A percentile compares a stretch with the other conserved stretches of the same genome.
phyloP scores from a whole-genome alignment of 2,329 filamentous ascomycete species.

The Colletotrichum sp. region DNA sequence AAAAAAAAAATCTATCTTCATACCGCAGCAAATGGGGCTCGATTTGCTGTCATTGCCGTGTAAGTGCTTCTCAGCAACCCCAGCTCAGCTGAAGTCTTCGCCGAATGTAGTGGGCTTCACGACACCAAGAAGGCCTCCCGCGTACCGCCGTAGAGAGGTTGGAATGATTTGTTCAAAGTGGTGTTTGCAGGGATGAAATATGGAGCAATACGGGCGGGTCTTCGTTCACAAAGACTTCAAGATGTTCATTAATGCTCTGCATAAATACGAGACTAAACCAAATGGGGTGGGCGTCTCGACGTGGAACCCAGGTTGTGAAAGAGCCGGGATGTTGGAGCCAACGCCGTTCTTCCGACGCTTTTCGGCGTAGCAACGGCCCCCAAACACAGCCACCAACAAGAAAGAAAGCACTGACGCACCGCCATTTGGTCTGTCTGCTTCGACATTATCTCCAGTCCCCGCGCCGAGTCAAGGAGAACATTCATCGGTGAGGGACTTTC shows the following conservation, averaged over 20 bases:
- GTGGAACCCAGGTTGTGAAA: not conserved
- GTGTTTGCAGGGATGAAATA: not conserved
- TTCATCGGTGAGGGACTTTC: not conserved
- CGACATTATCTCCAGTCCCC: not conserved
- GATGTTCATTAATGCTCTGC: not conserved
- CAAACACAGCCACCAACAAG: not conserved
- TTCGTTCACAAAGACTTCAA: not conserved
- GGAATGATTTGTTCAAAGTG: not conserved
- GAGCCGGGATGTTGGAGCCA: not conserved
- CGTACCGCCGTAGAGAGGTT: not conserved
- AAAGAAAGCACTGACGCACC: not conserved
- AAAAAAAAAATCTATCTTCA: not conserved
- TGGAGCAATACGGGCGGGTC: not conserved
- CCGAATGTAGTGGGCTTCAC: not conserved
- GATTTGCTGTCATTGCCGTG: not conserved
- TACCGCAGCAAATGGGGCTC: not conserved
- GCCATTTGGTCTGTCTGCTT: not conserved
- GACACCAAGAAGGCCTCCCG: not conserved
- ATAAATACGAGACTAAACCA: not conserved
- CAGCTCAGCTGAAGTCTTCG: not conserved
- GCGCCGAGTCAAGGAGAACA: not conserved
- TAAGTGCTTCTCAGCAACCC: not conserved
- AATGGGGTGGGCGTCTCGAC: slow-evolving; percentile 5
- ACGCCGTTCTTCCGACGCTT: not conserved
- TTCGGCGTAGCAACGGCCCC: not conserved